A percentile compares a stretch with the other conserved stretches of the same genome.
Conservation (phyloP, 257 asterid species). For the Cynanchum wilfordii region DNA sequence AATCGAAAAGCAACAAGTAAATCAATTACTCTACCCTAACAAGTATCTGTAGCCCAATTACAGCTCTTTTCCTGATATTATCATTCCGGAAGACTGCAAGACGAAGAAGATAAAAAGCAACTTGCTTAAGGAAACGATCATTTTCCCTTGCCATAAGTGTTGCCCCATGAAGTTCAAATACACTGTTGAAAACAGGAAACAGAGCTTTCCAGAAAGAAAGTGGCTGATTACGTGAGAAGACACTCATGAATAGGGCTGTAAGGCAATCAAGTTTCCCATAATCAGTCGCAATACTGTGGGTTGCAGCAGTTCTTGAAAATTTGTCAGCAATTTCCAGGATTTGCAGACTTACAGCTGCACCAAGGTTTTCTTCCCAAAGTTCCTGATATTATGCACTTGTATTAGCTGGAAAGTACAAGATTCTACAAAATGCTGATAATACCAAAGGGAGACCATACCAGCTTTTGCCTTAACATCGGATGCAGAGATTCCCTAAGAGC, state of each 20-base stretch:
- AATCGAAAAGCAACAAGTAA: slow-evolving; percentile 14
- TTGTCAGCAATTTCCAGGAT: slow-evolving; percentile 82
- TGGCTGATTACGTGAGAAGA: slow-evolving; percentile 88
- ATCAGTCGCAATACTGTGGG: slow-evolving; percentile 85
- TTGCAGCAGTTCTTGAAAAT: slow-evolving; percentile 74
- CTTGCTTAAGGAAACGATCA: slow-evolving; percentile 93
- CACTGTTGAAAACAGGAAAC: slow-evolving; percentile 74
- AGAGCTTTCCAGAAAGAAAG: slow-evolving; percentile 85
- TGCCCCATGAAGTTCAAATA: slow-evolving; percentile 93
- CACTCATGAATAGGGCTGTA: slow-evolving; percentile 73
- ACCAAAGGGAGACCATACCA: slow-evolving; percentile 41
- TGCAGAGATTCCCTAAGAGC: slow-evolving; percentile 96
- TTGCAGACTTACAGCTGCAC: slow-evolving; percentile 93
- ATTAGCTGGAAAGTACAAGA: not conserved
- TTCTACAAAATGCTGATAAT: not conserved
- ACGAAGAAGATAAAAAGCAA: slow-evolving; percentile 93
- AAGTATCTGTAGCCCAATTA: slow-evolving; percentile 91
- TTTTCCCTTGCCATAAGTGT: slow-evolving; percentile 97
- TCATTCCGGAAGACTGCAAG: slow-evolving; percentile 92
- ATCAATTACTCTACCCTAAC: slow-evolving; percentile 55
- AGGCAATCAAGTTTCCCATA: slow-evolving; percentile 97
- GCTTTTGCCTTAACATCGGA: slow-evolving; percentile 91
- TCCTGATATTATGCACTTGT: slow-evolving; percentile 49
- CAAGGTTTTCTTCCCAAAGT: slow-evolving; percentile 98
- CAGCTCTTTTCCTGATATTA: slow-evolving; percentile 82